Conservation (phyloP, 257 asterid genomes). For the Solanum chiquidenum region DNA sequence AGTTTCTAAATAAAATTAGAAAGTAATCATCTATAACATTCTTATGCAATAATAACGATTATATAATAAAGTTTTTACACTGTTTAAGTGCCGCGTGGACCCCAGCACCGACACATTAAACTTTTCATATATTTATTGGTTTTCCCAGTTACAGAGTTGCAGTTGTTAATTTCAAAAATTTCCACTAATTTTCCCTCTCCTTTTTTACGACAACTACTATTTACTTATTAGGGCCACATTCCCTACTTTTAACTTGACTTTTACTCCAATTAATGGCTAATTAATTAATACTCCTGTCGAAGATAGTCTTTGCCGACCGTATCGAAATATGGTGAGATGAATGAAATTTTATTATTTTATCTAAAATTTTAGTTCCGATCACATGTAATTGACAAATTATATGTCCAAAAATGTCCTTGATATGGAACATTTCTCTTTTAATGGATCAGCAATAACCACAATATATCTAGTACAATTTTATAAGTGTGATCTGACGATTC, state of each 20-base stretch:
- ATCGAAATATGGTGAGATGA: background rate
- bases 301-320: background rate
- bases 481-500: rapidly evolving
- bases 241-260: background rate
- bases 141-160: background rate
- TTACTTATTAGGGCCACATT: background rate
- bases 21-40: background rate
- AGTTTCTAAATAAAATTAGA: background rate
- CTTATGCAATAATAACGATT: background rate
- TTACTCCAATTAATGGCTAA: background rate
- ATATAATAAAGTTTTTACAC: background rate
- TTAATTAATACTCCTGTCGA: background rate
- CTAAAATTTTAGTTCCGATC: background rate
- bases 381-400: too few relatives aligned
- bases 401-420: background rate
- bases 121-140: background rate
- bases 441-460: rapidly evolving
- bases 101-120: constrained; percentile 25
- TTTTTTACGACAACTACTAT: background rate
- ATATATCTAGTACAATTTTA: rapidly evolving
- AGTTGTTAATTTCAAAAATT: background rate
- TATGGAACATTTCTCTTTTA: too few relatives aligned
- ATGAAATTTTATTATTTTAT: background rate
- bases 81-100: constrained; percentile 5
- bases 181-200: background rate